phyloP scores from a whole-genome alignment of 2,329 filamentous ascomycete genomes.

The Neofusicoccum sp. region DNA sequence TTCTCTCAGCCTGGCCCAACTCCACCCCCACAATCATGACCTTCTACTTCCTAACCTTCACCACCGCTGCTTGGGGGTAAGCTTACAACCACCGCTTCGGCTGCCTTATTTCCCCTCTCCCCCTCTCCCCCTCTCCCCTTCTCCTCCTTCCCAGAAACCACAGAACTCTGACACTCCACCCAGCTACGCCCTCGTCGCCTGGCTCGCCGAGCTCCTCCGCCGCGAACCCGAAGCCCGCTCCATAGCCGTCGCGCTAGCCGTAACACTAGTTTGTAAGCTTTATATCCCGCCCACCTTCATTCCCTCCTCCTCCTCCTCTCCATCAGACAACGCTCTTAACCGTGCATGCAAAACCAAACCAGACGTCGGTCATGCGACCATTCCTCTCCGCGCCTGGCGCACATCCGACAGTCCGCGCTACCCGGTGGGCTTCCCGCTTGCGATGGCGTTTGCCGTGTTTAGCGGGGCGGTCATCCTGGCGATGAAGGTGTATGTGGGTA shows the following conservation, averaged over 20 bases:
- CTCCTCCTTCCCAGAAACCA: too few relatives aligned
- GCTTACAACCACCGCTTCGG: too few relatives aligned
- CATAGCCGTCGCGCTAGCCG: constrained; percentile 20
- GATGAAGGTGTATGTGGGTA: neutral
- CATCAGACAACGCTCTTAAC: too few relatives aligned
- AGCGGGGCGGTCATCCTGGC: neutral
- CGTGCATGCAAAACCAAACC: neutral
- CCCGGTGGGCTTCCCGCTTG: constrained; percentile 9
- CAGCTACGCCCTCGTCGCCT: constrained; percentile 21
- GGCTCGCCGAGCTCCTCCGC: constrained; percentile 23
- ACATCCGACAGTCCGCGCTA: constrained; percentile 16
- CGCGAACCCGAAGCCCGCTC: constrained; percentile 24
- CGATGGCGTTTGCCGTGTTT: neutral
- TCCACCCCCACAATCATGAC: constrained; percentile 21
- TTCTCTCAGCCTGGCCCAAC: constrained; percentile 21
- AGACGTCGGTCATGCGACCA: constrained; percentile 24
- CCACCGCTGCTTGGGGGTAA: constrained; percentile 20
- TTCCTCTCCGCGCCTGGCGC: constrained; percentile 24
- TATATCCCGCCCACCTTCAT: too few relatives aligned
- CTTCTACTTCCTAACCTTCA: constrained; percentile 25
- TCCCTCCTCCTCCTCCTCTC: too few relatives aligned
- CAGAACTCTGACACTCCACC: too few relatives aligned
- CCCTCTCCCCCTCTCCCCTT: too few relatives aligned
- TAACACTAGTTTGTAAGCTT: neutral
- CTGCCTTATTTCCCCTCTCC: too few relatives aligned